Percentiles rank a stretch among this genome's conserved stretches.
Conservation (phyloP, 495 filamentous ascomycete species). For the Cercophora newfieldiana region DNA sequence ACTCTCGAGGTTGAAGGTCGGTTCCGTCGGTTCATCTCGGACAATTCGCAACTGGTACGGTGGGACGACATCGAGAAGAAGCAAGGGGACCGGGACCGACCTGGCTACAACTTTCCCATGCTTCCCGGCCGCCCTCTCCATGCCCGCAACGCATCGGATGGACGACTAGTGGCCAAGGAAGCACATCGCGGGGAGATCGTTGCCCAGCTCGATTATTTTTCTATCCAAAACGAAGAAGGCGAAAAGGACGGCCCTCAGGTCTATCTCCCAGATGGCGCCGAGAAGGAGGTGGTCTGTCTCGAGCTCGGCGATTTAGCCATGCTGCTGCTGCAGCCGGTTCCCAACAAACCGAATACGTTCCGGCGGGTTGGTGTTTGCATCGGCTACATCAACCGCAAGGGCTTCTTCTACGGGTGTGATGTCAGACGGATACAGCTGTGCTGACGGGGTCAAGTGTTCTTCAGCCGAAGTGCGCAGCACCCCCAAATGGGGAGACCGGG, state of each 20-base stretch:
- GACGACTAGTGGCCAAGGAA: constrained; percentile 30
- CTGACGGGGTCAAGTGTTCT: constrained; percentile 3
- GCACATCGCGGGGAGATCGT: constrained; percentile 35
- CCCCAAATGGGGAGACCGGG: not conserved
- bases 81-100: constrained; percentile 10
- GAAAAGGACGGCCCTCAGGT: not conserved
- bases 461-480: not conserved
- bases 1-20: constrained; percentile 28
- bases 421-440: constrained; percentile 20
- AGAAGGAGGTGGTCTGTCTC: constrained; percentile 31
- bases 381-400: constrained; percentile 28
- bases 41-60: constrained; percentile 13
- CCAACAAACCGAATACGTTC: constrained; percentile 16
- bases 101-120: constrained; percentile 27
- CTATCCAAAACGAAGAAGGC: not conserved
- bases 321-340: constrained; percentile 27
- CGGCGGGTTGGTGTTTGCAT: constrained; percentile 30
- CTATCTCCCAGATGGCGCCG: constrained; percentile 25
- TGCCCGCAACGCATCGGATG: constrained; percentile 25
- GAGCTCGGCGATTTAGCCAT: constrained; percentile 37
- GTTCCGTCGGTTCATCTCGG: constrained; percentile 30
- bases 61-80: constrained; percentile 29
- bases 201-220: constrained; percentile 33
- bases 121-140: constrained; percentile 24
- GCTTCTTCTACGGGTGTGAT: constrained; percentile 36